Evolutionary conservation across 129 eudicot genomes (phyloP), one percentile per base, ranked within the genome.

Genomic region (Saposhnikovia divaricata): DNA sequence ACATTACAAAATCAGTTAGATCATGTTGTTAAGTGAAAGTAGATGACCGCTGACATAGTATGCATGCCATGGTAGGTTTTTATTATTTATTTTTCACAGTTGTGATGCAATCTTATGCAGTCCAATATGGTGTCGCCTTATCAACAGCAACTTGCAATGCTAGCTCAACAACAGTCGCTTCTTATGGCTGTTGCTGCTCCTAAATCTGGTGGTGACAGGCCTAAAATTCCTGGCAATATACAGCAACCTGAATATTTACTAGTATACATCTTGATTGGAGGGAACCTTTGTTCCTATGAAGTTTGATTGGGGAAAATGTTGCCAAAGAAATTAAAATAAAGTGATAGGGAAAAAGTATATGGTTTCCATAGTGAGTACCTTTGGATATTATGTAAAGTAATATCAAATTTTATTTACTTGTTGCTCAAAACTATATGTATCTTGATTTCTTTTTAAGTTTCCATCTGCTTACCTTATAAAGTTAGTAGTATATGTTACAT

Each of bases 111-210:
- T n/a, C 25, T 59, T 47, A 78, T 85, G 89, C 97, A 93, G 96
- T 79, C 92, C 78, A 94, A 87, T 72, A 90, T 83, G 75, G 90
- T 87, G 72, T 88, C 88, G 55, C 91, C 91, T 37, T 88, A 88
- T 63, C 91, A 88, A 78, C 88, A 88, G 44, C 91, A 88, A 63
- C 88, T 88, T 84, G 88, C 92, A 34, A 85, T 88, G 91, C 78
- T 88, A 69, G 91, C 97, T 83, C 97, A 92, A 42, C 99, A 96
- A 78, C 98, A 90, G 86, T 86, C 91, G 70, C 79, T 96, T 80
- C 85, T 92, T 59, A 87, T 90, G 95, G 98, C 97, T 50, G 99
- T 98, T 45, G 95, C 99, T 45, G 96, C 97, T 8, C 93, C 97
- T 55, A 90, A 91, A 87, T 85, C 96, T 77, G 79, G 82, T 59